These are phyloP conservation scores for Vickermania spadyakhi DNA, from an alignment of 208 protist genomes.

Conservation along the genomic window DNA sequence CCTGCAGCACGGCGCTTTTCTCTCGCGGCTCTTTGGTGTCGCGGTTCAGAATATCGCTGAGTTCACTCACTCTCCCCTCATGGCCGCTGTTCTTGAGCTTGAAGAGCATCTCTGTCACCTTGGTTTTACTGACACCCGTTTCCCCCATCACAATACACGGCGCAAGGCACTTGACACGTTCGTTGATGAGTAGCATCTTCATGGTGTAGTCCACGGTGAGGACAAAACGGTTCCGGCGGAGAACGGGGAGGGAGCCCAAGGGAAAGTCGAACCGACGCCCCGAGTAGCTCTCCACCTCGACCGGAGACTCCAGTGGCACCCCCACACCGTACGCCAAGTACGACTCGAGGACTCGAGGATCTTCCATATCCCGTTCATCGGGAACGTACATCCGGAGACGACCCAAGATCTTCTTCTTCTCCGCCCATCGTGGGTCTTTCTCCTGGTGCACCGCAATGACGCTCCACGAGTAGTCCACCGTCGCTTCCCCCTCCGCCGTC, in stretches of 20 bases:
- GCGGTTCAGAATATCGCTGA: not conserved
- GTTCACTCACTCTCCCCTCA: not conserved
- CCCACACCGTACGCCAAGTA: constrained; percentile 1
- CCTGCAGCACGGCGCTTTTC: not conserved
- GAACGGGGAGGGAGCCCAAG: constrained; percentile 1
- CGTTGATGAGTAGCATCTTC: constrained; percentile 9
- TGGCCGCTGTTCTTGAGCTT: not conserved
- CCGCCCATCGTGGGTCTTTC: not conserved
- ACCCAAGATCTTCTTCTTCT: not conserved
- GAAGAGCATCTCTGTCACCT: constrained; percentile 4
- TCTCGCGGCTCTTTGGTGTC: not conserved
- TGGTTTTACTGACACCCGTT: not conserved
- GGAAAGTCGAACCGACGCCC: constrained; percentile 2
- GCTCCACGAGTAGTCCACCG: not conserved
- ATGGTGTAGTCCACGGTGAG: constrained; percentile 3
- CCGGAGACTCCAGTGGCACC: not conserved
- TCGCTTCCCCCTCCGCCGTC: not conserved
- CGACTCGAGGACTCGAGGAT: not conserved
- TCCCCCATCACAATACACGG: constrained; percentile 8
- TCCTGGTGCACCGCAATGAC: not conserved
- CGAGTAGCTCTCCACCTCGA: not conserved
- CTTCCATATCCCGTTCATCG: not conserved
- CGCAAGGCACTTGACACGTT: constrained; percentile 2
- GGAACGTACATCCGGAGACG: not conserved
- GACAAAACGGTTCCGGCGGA: constrained; percentile 3